A percentile compares a stretch with the other conserved stretches of the same genome.
These are phyloP conservation scores for Macadamia integrifolia DNA, from an alignment of 164 flowering plant species.

Conservation along the genomic window DNA sequence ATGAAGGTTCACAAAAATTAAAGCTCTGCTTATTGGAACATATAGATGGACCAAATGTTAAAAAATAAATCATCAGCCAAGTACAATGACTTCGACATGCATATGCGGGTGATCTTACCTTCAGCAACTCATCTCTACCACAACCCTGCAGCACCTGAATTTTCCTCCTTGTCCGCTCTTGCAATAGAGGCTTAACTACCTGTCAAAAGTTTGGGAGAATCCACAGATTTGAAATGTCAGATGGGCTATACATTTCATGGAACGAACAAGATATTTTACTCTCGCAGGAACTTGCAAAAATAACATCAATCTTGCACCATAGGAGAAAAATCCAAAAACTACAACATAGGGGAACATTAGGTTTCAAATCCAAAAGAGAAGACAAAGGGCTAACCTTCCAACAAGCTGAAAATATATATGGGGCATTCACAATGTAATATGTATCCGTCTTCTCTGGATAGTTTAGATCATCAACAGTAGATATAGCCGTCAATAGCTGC, in stretches of 20 bases:
- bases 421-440: slow-evolving; percentile 87
- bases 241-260: background rate
- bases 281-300: background rate
- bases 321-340: background rate
- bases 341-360: background rate
- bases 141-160: slow-evolving; percentile 85
- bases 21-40: background rate
- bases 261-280: background rate
- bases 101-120: slow-evolving; percentile 35
- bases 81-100: background rate
- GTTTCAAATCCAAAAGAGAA: background rate
- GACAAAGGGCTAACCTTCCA: slow-evolving; percentile 71
- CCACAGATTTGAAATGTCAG: background rate
- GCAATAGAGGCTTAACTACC: slow-evolving; percentile 94
- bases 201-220: slow-evolving; percentile 22
- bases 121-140: slow-evolving; percentile 75
- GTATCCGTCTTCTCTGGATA: slow-evolving; percentile 99
- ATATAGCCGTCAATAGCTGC: slow-evolving; percentile 80
- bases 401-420: slow-evolving; percentile 91
- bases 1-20: background rate
- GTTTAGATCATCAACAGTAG: slow-evolving; percentile 91
- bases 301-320: background rate
- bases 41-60: background rate
- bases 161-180: slow-evolving; percentile 88
- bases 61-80: background rate